Conservation (phyloP, 2,329 filamentous ascomycete genomes). For the Xylariaceae sp. region DNA sequence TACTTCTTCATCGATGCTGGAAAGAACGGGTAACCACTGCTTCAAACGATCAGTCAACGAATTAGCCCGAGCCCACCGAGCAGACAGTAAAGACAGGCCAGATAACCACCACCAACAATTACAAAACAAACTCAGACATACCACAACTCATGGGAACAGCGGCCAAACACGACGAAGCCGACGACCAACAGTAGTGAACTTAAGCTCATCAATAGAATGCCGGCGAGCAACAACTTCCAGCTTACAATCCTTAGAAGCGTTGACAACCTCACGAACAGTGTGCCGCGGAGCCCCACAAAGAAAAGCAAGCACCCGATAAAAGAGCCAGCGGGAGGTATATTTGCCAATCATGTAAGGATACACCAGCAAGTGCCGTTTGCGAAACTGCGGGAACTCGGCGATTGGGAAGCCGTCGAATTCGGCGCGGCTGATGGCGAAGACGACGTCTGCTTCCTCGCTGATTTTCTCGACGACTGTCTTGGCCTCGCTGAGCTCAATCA, state of each 20-base stretch:
- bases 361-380: constrained; percentile 25
- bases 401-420: constrained; percentile 28
- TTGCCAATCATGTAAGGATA: constrained; percentile 43
- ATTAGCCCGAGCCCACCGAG: no score
- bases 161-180: constrained; percentile 9
- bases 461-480: background rate
- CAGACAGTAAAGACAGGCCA: no score
- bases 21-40: no score
- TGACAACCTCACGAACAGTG: constrained; percentile 41
- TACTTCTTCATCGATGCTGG: no score
- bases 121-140: no score
- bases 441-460: background rate
- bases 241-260: constrained; percentile 39
- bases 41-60: no score
- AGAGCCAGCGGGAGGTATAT: constrained; percentile 40
- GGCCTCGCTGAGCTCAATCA: background rate
- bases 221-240: constrained; percentile 36
- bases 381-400: constrained; percentile 28
- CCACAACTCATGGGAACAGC: constrained; percentile 1
- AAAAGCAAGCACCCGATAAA: constrained; percentile 37
- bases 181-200: constrained; percentile 32
- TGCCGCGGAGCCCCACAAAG: constrained; percentile 29
- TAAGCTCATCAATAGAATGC: constrained; percentile 34
- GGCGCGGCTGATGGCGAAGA: constrained; percentile 7
- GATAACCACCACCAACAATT: no score